These are phyloP conservation scores for Tetrapisispora pingtungensis DNA, from an alignment of 805 yeast species.

Conservation along the genomic window DNA sequence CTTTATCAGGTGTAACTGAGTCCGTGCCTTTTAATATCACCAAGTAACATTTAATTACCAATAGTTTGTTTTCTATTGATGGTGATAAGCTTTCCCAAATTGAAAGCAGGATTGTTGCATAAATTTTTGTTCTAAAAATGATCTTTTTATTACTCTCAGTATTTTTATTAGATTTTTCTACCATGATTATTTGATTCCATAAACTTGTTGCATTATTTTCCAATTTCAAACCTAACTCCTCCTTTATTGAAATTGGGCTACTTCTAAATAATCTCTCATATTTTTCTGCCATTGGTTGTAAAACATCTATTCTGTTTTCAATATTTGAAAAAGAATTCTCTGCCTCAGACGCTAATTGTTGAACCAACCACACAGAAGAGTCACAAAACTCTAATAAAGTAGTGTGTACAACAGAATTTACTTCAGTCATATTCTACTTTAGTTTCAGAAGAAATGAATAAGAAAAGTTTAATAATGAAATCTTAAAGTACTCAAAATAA, in stretches of 20 bases:
- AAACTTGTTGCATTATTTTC: conserved; percentile 27
- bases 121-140: conserved; percentile 19
- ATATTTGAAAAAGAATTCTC: conserved; percentile 1
- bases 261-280: conserved; percentile 24
- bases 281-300: conserved; percentile 28
- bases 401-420: conserved; percentile 11
- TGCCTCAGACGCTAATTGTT: conserved; percentile 5
- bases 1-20: conserved; percentile 16
- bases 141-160: conserved; percentile 3
- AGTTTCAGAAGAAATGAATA: too few species aligned
- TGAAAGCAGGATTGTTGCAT: conserved; percentile 26
- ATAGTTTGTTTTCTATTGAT: conserved; percentile 18
- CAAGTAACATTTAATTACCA: conserved; percentile 27
- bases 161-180: conserved; percentile 18
- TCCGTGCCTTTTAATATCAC: conserved; percentile 22
- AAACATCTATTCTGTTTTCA: conserved; percentile 12
- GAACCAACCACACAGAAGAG: conserved; percentile 16
- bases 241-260: conserved; percentile 11
- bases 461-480: too few species aligned
- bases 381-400: conserved; percentile 18
- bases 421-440: conserved; percentile 7
- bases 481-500: too few species aligned
- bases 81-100: conserved; percentile 24
- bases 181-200: conserved; percentile 31
- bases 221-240: conserved; percentile 14